Conservation (phyloP, 768 basidiomycete species). For the Boletus vermiculosoides region DNA sequence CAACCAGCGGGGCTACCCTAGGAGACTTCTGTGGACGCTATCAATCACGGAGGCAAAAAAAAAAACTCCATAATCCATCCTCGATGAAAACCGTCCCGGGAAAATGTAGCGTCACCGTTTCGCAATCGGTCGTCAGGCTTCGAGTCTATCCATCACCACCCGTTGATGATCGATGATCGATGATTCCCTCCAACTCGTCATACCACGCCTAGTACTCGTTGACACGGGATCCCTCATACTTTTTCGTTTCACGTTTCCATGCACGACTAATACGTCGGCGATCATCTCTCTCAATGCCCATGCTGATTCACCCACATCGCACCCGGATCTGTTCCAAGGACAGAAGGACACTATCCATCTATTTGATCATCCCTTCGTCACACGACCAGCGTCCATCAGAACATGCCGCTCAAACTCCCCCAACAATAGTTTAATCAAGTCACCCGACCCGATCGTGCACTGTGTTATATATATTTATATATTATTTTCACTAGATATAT, state of each 20-base stretch:
- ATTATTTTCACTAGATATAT: neutral
- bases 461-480: neutral
- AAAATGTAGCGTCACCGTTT: too few relatives aligned
- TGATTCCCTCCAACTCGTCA: neutral
- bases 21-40: too few relatives aligned
- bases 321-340: too few relatives aligned
- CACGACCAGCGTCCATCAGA: neutral
- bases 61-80: neutral
- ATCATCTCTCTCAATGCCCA: neutral
- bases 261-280: neutral
- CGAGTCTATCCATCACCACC: too few relatives aligned
- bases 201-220: neutral
- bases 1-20: neutral
- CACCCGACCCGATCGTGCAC: neutral
- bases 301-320: neutral
- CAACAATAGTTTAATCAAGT: neutral
- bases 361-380: neutral
- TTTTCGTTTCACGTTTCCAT: neutral
- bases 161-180: too few relatives aligned
- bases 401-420: neutral
- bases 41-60: neutral
- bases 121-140: too few relatives aligned
- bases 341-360: too few relatives aligned
- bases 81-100: too few relatives aligned
- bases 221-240: neutral